A percentile compares a stretch with the other conserved stretches of the same genome.
Evolutionary conservation across 2,329 filamentous ascomycete genomes (phyloP).

Genomic region (Exophiala alcalophila): DNA sequence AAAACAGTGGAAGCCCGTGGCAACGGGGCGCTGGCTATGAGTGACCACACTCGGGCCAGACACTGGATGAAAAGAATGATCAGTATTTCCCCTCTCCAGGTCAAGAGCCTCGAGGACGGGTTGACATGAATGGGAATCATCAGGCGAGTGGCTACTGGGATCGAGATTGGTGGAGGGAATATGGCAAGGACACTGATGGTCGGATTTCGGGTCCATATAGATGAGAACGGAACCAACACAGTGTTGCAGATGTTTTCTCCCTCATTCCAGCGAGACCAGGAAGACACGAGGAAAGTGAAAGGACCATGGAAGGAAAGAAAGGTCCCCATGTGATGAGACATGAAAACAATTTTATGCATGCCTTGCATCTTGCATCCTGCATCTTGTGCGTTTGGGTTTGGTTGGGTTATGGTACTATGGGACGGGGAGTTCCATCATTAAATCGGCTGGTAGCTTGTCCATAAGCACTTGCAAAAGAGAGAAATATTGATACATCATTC

Average conservation of each 20-base stretch:
- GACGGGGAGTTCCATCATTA: too few relatives aligned
- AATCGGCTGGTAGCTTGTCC: too few relatives aligned
- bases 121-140: slow-evolving; percentile 20
- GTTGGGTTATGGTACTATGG: too few relatives aligned
- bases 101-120: slow-evolving; percentile 20
- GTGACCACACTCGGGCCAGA: slow-evolving; percentile 41
- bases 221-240: slow-evolving; percentile 10
- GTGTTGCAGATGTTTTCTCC: background rate
- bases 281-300: background rate
- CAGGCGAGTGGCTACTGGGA: slow-evolving; percentile 30
- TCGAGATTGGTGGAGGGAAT: slow-evolving; percentile 30
- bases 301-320: background rate
- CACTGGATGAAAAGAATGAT: slow-evolving; percentile 8
- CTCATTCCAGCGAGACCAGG: background rate
- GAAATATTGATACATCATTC: too few relatives aligned
- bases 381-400: slow-evolving; percentile 8
- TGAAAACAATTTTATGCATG: slow-evolving; percentile 5
- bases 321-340: slow-evolving; percentile 15
- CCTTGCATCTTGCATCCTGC: slow-evolving; percentile 3
- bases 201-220: slow-evolving; percentile 1
- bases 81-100: background rate
- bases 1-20: slow-evolving; percentile 60
- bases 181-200: slow-evolving; percentile 12
- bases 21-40: slow-evolving; percentile 65
- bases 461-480: too few relatives aligned